phyloP scores from a whole-genome alignment of 352 stramenopile species.

The Phytopythium litorale region DNA sequence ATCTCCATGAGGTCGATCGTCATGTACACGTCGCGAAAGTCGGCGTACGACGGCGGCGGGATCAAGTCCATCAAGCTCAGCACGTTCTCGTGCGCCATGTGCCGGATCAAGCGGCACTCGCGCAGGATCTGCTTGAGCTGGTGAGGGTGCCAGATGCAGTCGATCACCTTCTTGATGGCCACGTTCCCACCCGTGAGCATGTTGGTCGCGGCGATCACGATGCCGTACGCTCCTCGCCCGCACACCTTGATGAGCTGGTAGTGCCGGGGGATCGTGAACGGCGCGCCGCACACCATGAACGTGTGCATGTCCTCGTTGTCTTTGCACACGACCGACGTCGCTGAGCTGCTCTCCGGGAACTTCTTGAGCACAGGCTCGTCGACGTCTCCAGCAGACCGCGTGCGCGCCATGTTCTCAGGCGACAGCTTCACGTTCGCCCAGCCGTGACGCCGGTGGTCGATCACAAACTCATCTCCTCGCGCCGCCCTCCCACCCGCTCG shows the following conservation, averaged over 20 bases:
- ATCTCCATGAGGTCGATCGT: conserved; percentile 92
- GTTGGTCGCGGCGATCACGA: conserved; percentile 88
- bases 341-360: conserved; percentile 25
- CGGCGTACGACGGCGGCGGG: conserved; percentile 72
- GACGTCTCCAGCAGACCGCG: conserved; percentile 48
- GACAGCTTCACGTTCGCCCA: conserved; percentile 83
- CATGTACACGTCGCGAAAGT: conserved; percentile 90
- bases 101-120: conserved; percentile 80
- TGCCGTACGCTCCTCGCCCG: conserved; percentile 83
- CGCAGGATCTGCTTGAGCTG: conserved; percentile 88
- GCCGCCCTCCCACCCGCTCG: conserved; percentile 6
- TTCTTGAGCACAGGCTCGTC: conserved; percentile 33
- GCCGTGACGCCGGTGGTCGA: conserved; percentile 53
- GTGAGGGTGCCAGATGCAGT: conserved; percentile 88
- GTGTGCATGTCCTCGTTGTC: conserved; percentile 87
- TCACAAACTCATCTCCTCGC: conserved; percentile 39
- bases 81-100: conserved; percentile 85
- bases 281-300: conserved; percentile 87
- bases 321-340: conserved; percentile 72
- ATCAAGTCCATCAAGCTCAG: conserved; percentile 84
- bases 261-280: conserved; percentile 81
- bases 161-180: conserved; percentile 90
- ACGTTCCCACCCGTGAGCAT: conserved; percentile 77
- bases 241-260: conserved; percentile 89
- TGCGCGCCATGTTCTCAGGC: conserved; percentile 46